Conservation (phyloP, 108 stramenopile species). For the Skeletonema potamos region DNA sequence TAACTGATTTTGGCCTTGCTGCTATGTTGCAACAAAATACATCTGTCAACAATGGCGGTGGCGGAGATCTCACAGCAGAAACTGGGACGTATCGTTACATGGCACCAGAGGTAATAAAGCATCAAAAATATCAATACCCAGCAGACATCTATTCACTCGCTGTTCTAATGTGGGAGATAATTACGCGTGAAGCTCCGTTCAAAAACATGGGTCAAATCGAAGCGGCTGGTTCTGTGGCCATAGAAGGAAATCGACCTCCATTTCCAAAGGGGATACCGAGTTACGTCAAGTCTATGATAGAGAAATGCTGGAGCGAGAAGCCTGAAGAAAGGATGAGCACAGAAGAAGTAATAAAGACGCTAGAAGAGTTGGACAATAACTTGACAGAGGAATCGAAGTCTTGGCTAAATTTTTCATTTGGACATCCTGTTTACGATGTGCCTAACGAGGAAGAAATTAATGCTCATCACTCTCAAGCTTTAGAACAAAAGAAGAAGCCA, state of each 20-base stretch:
- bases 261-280: conserved; percentile 52
- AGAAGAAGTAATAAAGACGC: conserved; percentile 28
- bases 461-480: background rate
- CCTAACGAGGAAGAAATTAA: background rate
- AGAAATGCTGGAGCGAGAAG: conserved; percentile 59
- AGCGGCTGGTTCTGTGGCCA: conserved; percentile 66
- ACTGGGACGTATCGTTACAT: conserved; percentile 77
- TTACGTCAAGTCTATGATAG: conserved; percentile 41
- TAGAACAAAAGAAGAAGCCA: background rate
- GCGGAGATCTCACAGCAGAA: conserved; percentile 61
- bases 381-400: conserved; percentile 34
- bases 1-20: conserved; percentile 77
- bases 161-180: conserved; percentile 69
- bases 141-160: conserved; percentile 80
- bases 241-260: conserved; percentile 52
- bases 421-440: conserved; percentile 60
- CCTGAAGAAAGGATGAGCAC: conserved; percentile 48
- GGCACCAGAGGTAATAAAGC: conserved; percentile 74
- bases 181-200: conserved; percentile 70
- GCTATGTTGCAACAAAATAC: conserved; percentile 17
- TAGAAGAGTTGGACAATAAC: conserved; percentile 28
- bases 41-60: conserved; percentile 3
- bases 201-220: conserved; percentile 51
- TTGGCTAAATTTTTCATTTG: conserved; percentile 55
- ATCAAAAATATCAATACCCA: conserved; percentile 56